Base-by-base conservation (phyloP, 306 rosid genomes). In the Prunus mume region DNA sequence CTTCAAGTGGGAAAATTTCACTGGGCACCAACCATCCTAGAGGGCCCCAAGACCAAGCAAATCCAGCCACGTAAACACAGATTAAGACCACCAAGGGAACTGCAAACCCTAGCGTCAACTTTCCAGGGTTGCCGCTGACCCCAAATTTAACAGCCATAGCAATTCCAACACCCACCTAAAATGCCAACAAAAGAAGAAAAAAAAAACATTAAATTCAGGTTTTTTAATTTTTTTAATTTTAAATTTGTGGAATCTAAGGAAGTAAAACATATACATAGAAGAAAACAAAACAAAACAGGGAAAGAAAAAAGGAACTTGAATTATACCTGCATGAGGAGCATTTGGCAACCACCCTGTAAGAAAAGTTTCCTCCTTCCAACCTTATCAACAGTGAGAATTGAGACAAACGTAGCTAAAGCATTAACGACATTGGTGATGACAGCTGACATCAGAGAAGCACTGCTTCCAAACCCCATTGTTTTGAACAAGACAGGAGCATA, bases 1-100 rank as follows among this genome's bases (percentile, higher is more conserved):
- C 80, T 78, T 92, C 96, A 1, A 90, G 85, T 4, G 96, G 81
- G 50, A 88, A 88, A 27, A 92, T 86, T 65, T 90, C 97, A 69
- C 97, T 93, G 0, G 93, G 96, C 8, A 87, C 96, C 58, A 93
- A 73, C 96, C 97, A 93, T 0, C 92, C 96, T 2, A 93, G 80
- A 65, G 96, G 96, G 8, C 96, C 97, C 97, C 96, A 92, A 3
- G 93, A 93, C 93, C 95, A 93, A 2, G 91, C 96, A 15, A 45
- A 93, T 38, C 89, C 93, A 0, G 90, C 70, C 8, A 89, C 91
- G 14, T 87, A 87, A 0, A 77, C 9, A 24, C 96, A 90, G 5
- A 90, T 89, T 6, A 90, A 67, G 19, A 52, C 28, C 22, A 90
- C 94, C 60, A 90, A 28, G 2, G 54, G 58, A 56, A 17, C 0